Percentiles rank a stretch among this genome's conserved stretches.
These are phyloP conservation scores for Cercospora sp. DNA, from an alignment of 2,329 filamentous ascomycete genomes.

Conservation along the genomic window DNA sequence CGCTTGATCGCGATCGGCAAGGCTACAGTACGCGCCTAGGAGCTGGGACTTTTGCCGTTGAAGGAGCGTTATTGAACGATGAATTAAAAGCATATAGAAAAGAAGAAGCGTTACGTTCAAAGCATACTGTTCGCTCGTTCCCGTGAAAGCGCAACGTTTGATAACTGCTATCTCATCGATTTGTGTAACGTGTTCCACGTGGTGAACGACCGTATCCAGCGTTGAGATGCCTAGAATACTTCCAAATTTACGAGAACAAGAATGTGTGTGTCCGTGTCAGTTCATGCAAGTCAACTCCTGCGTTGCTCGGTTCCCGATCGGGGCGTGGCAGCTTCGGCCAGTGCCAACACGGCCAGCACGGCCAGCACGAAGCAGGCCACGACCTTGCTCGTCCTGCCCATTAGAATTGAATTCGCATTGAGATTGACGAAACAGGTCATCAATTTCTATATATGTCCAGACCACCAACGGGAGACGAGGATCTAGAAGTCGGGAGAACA, in stretches of 20 bases:
- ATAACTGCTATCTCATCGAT: background rate
- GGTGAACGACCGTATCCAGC: background rate
- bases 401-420: background rate
- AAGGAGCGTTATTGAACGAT: background rate
- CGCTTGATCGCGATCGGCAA: constrained; percentile 44
- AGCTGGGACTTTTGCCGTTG: background rate
- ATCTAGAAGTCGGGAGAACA: background rate
- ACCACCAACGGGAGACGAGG: background rate
- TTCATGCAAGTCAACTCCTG: background rate
- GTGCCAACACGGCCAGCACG: background rate
- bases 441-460: background rate
- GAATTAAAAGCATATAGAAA: background rate
- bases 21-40: constrained; percentile 31
- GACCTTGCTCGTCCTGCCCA: background rate
- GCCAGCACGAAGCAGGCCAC: background rate
- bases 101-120: background rate
- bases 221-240: background rate
- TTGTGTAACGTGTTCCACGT: background rate
- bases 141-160: background rate
- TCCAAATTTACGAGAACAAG: background rate
- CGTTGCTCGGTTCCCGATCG: background rate
- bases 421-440: background rate
- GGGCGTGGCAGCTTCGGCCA: background rate
- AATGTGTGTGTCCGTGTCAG: background rate
- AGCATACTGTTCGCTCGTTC: background rate